Percentiles rank a stretch among this genome's conserved stretches.
Conservation (phyloP, 345 rosid genomes). For the Salix exigua region DNA sequence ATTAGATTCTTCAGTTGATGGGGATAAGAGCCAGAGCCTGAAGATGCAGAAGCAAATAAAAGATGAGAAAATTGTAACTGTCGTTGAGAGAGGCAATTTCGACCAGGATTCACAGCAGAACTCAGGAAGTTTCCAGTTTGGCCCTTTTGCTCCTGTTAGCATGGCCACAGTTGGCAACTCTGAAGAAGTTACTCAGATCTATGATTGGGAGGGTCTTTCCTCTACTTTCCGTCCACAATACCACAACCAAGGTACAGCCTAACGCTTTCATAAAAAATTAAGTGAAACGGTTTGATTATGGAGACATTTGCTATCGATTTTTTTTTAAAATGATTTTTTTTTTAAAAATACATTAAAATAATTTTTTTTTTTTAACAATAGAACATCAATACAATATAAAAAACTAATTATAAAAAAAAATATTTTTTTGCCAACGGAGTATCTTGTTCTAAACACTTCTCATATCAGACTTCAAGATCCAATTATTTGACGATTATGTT, state of each 20-base stretch:
- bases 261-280: neutral
- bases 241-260: conserved; percentile 28
- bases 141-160: conserved; percentile 26
- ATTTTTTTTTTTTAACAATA: no score
- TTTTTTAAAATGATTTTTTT: no score
- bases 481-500: neutral
- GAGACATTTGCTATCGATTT: no score
- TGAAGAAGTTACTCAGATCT: conserved; percentile 7
- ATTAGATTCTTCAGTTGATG: conserved; percentile 8
- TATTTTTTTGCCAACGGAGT: no score
- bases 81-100: conserved; percentile 1
- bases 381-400: no score
- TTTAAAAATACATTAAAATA: no score
- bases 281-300: neutral
- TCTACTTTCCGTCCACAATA: conserved; percentile 26
- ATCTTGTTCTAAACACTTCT: no score
- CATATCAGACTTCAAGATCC: neutral
- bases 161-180: neutral
- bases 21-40: conserved; percentile 8
- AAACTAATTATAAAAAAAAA: no score
- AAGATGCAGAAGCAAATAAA: conserved; percentile 31
- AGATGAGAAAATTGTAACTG: conserved; percentile 8
- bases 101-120: conserved; percentile 17
- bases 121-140: conserved; percentile 23
- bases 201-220: conserved; percentile 27